A percentile compares a stretch with the other conserved stretches of the same genome.
These are phyloP conservation scores for Litsea cubeba DNA, from an alignment of 164 flowering plant genomes.

Conservation along the genomic window DNA sequence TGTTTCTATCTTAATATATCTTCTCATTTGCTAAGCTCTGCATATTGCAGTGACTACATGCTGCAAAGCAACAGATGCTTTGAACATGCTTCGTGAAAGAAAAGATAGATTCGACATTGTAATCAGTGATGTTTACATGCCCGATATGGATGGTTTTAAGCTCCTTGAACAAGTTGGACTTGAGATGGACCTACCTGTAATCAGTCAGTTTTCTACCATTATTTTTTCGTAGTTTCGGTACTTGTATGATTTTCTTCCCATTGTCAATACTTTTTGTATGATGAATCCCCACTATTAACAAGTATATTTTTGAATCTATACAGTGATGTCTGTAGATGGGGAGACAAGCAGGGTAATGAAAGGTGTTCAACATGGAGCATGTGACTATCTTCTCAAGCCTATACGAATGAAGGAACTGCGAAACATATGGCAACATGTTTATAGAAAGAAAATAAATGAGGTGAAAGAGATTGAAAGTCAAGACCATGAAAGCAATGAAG, in stretches of 20 bases:
- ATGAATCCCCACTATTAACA: constrained; percentile 1
- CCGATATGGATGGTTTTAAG: constrained; percentile 98
- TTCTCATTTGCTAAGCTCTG: no score
- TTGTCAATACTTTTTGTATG: not conserved
- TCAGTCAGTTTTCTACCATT: constrained; percentile 51
- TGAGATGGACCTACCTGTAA: constrained; percentile 98
- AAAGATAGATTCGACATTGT: constrained; percentile 88
- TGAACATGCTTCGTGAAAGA: constrained; percentile 74
- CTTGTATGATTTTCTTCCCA: not conserved
- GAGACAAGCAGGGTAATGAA: constrained; percentile 97
- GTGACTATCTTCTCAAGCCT: constrained; percentile 96
- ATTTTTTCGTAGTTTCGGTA: not conserved
- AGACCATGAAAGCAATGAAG: constrained; percentile 43
- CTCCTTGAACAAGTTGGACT: constrained; percentile 96
- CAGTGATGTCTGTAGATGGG: constrained; percentile 99
- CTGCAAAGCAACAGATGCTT: constrained; percentile 72
- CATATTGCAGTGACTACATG: constrained; percentile 80
- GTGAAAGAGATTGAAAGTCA: constrained; percentile 59
- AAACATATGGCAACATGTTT: constrained; percentile 97
- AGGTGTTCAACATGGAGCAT: constrained; percentile 98
- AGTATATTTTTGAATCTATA: constrained; percentile 8
- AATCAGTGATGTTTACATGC: constrained; percentile 99
- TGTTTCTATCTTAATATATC: not conserved
- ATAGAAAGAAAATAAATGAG: constrained; percentile 81
- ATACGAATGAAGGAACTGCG: constrained; percentile 94